These are phyloP conservation scores for Maudiozyma bulderi DNA, from an alignment of 805 yeast genomes.

Conservation along the genomic window DNA sequence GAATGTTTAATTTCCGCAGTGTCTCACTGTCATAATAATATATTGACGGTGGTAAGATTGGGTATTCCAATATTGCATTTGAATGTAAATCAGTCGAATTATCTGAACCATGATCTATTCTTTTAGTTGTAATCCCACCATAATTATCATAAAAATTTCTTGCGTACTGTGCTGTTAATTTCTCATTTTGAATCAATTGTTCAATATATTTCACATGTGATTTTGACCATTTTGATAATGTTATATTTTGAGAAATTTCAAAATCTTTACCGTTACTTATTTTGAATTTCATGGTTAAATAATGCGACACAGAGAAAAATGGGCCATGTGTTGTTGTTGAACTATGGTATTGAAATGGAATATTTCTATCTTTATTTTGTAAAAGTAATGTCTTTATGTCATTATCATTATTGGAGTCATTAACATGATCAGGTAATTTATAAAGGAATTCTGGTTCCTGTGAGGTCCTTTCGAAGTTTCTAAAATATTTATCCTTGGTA, in stretches of 20 bases:
- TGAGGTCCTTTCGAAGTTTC: slow-evolving; percentile 27
- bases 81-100: slow-evolving; percentile 3
- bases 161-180: slow-evolving; percentile 35
- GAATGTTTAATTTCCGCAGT: slow-evolving; percentile 14
- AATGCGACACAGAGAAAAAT: slow-evolving; percentile 44
- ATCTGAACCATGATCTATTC: slow-evolving; percentile 4
- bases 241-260: slow-evolving; percentile 41
- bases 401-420: background rate
- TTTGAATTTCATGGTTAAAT: slow-evolving; percentile 40
- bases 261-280: slow-evolving; percentile 41
- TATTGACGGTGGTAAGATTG: slow-evolving; percentile 29
- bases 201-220: slow-evolving; percentile 40
- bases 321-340: slow-evolving; percentile 38
- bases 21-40: slow-evolving; percentile 18
- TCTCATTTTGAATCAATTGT: slow-evolving; percentile 45
- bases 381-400: slow-evolving; percentile 18
- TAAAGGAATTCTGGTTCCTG: slow-evolving; percentile 22
- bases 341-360: slow-evolving; percentile 35
- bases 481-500: slow-evolving; percentile 22
- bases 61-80: slow-evolving; percentile 26
- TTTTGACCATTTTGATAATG: slow-evolving; percentile 45
- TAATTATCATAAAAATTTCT: slow-evolving; percentile 27
- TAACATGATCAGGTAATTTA: slow-evolving; percentile 10
- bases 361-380: slow-evolving; percentile 22
- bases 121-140: slow-evolving; percentile 29